A percentile compares a stretch with the other conserved stretches of the same genome.
phyloP scores from a whole-genome alignment of 1,284 basidiomycete species.

The Stygiomarasmius scandens region DNA sequence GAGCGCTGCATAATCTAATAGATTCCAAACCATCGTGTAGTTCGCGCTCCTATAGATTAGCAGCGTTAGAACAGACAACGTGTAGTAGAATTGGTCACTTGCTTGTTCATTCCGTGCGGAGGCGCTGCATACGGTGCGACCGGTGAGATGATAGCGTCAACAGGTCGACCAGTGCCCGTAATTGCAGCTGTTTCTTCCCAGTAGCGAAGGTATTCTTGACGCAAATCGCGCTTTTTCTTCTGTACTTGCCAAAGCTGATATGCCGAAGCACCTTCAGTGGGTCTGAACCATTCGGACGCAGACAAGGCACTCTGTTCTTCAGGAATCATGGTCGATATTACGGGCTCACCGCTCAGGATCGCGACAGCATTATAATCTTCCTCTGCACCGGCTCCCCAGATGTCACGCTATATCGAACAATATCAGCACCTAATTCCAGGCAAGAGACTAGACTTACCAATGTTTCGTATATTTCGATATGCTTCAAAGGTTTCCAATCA shows the following conservation, averaged over 20 bases:
- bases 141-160: conserved; percentile 67
- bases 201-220: conserved; percentile 54
- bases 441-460: conserved; percentile 31
- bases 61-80: neutral
- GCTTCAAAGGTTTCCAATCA: conserved; percentile 46
- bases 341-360: conserved; percentile 49
- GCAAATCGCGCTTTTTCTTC: conserved; percentile 44
- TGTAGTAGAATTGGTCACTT: conserved; percentile 18
- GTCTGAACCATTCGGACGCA: conserved; percentile 21
- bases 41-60: conserved; percentile 36
- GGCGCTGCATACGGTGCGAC: conserved; percentile 53
- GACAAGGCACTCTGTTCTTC: conserved; percentile 28
- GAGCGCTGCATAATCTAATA: conserved; percentile 66
- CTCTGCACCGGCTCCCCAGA: conserved; percentile 44
- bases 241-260: conserved; percentile 62
- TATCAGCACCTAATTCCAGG: neutral
- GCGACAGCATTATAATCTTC: conserved; percentile 47
- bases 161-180: conserved; percentile 63
- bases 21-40: conserved; percentile 71
- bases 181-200: conserved; percentile 53
- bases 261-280: conserved; percentile 34
- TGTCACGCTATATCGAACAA: conserved; percentile 32
- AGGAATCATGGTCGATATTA: conserved; percentile 50
- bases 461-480: conserved; percentile 35
- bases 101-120: conserved; percentile 57